Evolutionary conservation across 805 yeast genomes (phyloP), one percentile per base, ranked within the genome.

Genomic region (Metschnikowia aberdeeniae): DNA sequence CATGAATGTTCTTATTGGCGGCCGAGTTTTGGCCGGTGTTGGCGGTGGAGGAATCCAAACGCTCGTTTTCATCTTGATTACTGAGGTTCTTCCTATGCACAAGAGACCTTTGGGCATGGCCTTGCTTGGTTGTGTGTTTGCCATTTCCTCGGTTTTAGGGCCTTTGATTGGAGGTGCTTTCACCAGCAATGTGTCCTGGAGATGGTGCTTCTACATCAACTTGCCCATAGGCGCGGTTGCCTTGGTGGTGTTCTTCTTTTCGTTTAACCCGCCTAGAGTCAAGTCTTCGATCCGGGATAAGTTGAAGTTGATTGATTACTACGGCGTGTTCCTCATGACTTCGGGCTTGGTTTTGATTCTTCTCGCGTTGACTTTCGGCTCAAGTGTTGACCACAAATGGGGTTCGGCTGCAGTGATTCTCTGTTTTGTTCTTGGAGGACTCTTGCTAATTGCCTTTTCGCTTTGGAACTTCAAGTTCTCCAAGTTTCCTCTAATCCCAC

Each of bases 1-100:
- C 43, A 69, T 69, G 74, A 59, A 67, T 48, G 56, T 60, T n/a
- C 57, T 70, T 24, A 70, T 70, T 48, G 73, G 75, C 4, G 73
- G 73, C 5, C 54, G 73, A 54, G 71, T 62, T 3, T 50, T 67
- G 34, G 68, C 64, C 3, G 72, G 72, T 40, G 50, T 66, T 22
- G 73, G 73, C 11, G 72, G 64, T 12, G 68, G 68, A 17, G 68
- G 70, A 19, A 59, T 67, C 28, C 68, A 62, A 47, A 46, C 61
- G 1, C 43, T 64, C 43, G 53, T 55, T 0, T 63, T 60, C 41
- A 59, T 66, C 37, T 57, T 68, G 32, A 50, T 63, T 20, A 50
- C 65, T 14, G 73, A 68, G 47, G 52, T 64, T 9, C 57, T 65
- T 6, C 62, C 64, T 1, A 65, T 67, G 20, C 51, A 63, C 39